phyloP scores from a whole-genome alignment of 805 yeast species.

The Candida corydali region DNA sequence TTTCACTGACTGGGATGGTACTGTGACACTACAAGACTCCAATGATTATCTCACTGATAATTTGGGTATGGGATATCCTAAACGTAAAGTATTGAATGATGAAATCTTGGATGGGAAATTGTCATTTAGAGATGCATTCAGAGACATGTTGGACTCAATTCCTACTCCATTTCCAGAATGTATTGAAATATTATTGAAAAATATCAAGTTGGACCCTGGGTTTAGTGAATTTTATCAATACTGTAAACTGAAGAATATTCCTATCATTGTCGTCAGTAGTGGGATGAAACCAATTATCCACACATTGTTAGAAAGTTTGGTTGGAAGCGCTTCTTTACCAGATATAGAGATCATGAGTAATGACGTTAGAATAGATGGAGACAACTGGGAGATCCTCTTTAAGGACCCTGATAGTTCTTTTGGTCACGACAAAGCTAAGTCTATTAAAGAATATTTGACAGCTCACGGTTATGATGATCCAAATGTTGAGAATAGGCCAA shows the following conservation, averaged over 20 bases:
- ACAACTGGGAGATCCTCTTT: conserved; percentile 79
- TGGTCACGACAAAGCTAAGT: conserved; percentile 92
- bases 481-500: conserved; percentile 41
- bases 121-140: conserved; percentile 78
- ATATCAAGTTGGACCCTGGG: conserved; percentile 84
- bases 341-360: conserved; percentile 81
- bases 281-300: conserved; percentile 93
- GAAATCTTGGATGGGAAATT: conserved; percentile 65
- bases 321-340: conserved; percentile 70
- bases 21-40: conserved; percentile 92
- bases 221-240: conserved; percentile 77
- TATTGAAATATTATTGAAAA: conserved; percentile 58
- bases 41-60: conserved; percentile 89
- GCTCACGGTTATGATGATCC: conserved; percentile 25
- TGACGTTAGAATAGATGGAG: conserved; percentile 51
- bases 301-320: conserved; percentile 67
- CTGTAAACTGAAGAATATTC: conserved; percentile 68
- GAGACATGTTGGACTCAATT: conserved; percentile 78
- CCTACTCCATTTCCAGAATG: conserved; percentile 77
- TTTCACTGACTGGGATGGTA: conserved; percentile 98
- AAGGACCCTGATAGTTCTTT: conserved; percentile 75
- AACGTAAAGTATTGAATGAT: conserved; percentile 65
- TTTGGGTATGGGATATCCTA: conserved; percentile 75
- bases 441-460: conserved; percentile 53
- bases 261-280: conserved; percentile 81